phyloP scores from a whole-genome alignment of 179 eudicot species.

The Gypsophila paniculata region DNA sequence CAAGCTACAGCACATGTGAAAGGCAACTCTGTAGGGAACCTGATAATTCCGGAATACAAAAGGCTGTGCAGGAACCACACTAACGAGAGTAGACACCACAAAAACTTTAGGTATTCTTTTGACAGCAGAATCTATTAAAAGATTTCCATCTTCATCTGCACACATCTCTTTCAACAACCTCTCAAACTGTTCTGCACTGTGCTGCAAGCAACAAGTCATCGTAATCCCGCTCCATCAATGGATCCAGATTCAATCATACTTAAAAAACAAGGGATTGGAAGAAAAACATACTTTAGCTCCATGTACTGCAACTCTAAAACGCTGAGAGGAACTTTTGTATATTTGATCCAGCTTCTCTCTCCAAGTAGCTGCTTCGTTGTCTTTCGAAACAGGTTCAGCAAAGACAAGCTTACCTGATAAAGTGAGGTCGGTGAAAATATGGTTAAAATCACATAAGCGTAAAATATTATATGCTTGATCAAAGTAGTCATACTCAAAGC shows the following conservation, averaged over 20 bases:
- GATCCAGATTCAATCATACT: conserved; percentile 6
- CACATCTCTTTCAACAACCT: conserved; percentile 93
- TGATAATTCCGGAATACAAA: conserved; percentile 96
- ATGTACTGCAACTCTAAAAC: conserved; percentile 95
- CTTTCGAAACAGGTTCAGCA: conserved; percentile 90
- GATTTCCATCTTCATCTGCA: conserved; percentile 96
- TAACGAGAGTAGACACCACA: conserved; percentile 89
- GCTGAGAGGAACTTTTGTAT: conserved; percentile 97
- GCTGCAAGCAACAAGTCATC: conserved; percentile 49
- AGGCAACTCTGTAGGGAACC: conserved; percentile 37
- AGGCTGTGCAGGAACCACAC: conserved; percentile 89
- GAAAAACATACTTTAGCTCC: conserved; percentile 80
- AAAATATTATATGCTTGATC: neutral
- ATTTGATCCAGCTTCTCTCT: conserved; percentile 93
- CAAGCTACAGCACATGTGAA: conserved; percentile 11
- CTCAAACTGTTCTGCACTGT: conserved; percentile 99
- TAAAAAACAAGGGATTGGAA: neutral
- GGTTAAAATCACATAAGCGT: neutral
- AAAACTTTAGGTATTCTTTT: conserved; percentile 85
- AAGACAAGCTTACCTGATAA: conserved; percentile 88
- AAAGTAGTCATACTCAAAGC: neutral
- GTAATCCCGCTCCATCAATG: conserved; percentile 17
- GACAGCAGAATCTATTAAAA: conserved; percentile 87
- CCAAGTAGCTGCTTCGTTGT: conserved; percentile 96
- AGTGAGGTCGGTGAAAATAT: conserved; percentile 13